Evolutionary conservation across 2,329 filamentous ascomycete genomes (phyloP).

Genomic region (Ascosphaera aggregata): DNA sequence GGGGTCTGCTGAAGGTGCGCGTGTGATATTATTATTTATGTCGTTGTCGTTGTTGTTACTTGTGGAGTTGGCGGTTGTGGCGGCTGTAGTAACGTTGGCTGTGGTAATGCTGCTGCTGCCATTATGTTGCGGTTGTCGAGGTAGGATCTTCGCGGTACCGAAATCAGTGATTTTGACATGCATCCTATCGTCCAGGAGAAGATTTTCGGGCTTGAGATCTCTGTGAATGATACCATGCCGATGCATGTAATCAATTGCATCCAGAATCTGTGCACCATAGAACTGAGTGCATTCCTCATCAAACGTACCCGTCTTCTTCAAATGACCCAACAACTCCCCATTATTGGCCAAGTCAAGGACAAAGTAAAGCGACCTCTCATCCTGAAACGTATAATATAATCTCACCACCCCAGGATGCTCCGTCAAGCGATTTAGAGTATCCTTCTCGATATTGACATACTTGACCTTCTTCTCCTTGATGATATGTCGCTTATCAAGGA

Average conservation of each 20-base stretch:
- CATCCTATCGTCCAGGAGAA: slow-evolving; percentile 85
- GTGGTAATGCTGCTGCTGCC: slow-evolving; percentile 18
- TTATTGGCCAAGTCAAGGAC: slow-evolving; percentile 84
- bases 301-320: slow-evolving; percentile 89
- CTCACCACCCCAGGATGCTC: slow-evolving; percentile 93
- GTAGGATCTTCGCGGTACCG: slow-evolving; percentile 81
- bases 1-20: too few species aligned
- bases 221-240: slow-evolving; percentile 86
- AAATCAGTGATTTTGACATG: slow-evolving; percentile 98
- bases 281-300: slow-evolving; percentile 87
- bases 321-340: slow-evolving; percentile 71
- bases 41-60: background rate
- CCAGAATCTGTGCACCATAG: slow-evolving; percentile 87
- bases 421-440: slow-evolving; percentile 84
- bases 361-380: slow-evolving; percentile 89
- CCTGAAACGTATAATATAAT: slow-evolving; percentile 96
- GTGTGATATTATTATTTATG: too few species aligned
- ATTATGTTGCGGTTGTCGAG: background rate
- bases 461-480: slow-evolving; percentile 99
- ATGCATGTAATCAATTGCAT: slow-evolving; percentile 97
- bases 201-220: slow-evolving; percentile 92
- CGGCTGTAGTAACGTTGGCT: too few species aligned
- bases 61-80: too few species aligned
- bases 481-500: slow-evolving; percentile 93
- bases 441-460: slow-evolving; percentile 99